Base-by-base conservation (phyloP, 805 yeast species). In the Cyberlindnera samutprakarnensis region DNA sequence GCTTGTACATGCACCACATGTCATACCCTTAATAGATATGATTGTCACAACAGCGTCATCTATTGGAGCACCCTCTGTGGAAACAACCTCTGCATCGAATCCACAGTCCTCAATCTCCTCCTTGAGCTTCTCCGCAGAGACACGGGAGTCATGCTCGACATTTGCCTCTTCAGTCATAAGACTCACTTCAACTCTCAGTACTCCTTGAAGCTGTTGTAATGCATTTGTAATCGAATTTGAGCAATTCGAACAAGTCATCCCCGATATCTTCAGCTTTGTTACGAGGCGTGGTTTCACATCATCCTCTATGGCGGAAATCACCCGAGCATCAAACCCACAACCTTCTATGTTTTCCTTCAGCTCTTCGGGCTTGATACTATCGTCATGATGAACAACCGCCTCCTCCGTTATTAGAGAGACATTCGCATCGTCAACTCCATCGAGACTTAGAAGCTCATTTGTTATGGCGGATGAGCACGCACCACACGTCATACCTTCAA, bases 161-260 rank as follows among this genome's bases (percentile, higher is more conserved):
- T 57, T 49, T 2, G 87, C 95, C 28, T 74, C 72, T 44, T 83
- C 92, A 0, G 95, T 85, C 9, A 84, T 61, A 21, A 85, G 65
- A 2, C 95, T 79, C 2, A 88, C 81, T 3, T 71, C 68, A 1
- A 67, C 84, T 4, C 55, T 51, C 4, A 37, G 25, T 2, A 85
- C 80, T 10, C 72, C 39, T 1, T 14, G 18, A 3, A 18, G 15
- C 6, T 52, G 50, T 35, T 63, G 58, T 13, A 85, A 48, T 0
- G 78, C 76, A 14, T 56, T 53, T 1, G 77, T 69, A 17, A 90
- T 74, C 1, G 92, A 60, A 4, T 76, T 64, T 1, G 81, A 68
- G 52, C 96, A 90, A 2, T 94, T 70, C 2, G 88, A 77, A 51
- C 96, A 90, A 2, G 96, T 87, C 96, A 88, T 88, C 6, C 96